Conservation (phyloP, 176 grass and related monocot species). For the Aechmea fasciata region DNA sequence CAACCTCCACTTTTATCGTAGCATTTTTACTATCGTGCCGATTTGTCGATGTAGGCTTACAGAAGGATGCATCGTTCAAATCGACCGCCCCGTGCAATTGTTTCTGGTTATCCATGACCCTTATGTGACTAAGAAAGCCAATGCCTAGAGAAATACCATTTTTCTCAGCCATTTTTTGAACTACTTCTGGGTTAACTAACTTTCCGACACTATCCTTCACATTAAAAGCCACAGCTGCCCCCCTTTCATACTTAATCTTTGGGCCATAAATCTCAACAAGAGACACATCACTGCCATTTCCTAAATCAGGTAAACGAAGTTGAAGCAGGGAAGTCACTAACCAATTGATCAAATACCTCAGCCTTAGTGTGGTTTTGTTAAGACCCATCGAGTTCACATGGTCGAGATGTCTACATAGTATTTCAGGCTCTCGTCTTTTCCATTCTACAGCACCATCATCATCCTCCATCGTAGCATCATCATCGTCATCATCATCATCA, state of each 20-base stretch:
- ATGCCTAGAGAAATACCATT: constrained; percentile 74
- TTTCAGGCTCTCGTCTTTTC: constrained; percentile 67
- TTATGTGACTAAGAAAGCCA: constrained; percentile 87
- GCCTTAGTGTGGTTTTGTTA: constrained; percentile 83
- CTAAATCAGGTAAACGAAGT: constrained; percentile 65
- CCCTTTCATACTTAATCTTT: constrained; percentile 97
- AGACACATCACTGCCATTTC: constrained; percentile 41
- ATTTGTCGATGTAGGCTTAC: constrained; percentile 35
- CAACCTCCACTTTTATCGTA: constrained; percentile 56
- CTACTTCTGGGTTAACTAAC: constrained; percentile 67
- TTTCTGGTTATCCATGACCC: constrained; percentile 54
- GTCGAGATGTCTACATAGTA: constrained; percentile 81
- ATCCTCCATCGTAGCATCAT: constrained; percentile 54
- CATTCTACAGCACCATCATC: constrained; percentile 65
- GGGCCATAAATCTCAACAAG: constrained; percentile 93
- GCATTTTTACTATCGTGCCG: constrained; percentile 51
- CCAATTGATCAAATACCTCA: constrained; percentile 93
- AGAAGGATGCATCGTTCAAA: constrained; percentile 46
- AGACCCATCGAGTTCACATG: constrained; percentile 95
- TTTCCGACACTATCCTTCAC: constrained; percentile 59
- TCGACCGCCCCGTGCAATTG: constrained; percentile 34
- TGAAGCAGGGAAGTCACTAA: constrained; percentile 88
- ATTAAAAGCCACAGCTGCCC: constrained; percentile 97
- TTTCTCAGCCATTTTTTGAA: constrained; percentile 86
- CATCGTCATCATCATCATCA: constrained; percentile 47